These are phyloP conservation scores for Tricholoma bakamatsutake DNA, from an alignment of 768 basidiomycete genomes.

Conservation along the genomic window DNA sequence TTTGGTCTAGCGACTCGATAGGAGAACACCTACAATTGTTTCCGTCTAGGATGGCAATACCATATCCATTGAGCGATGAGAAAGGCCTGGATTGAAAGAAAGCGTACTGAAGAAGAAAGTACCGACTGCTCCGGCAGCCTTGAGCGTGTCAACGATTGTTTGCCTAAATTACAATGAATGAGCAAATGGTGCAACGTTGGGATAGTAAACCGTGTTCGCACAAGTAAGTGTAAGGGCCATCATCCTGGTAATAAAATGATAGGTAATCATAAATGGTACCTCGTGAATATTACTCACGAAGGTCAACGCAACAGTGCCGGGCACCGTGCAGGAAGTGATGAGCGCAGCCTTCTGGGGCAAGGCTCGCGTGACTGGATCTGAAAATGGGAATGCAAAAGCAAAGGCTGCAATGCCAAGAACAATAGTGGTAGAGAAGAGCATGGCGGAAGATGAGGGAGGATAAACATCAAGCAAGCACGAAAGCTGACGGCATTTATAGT, in stretches of 20 bases:
- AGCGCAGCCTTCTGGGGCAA: conserved; percentile 8
- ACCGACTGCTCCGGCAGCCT: conserved; percentile 28
- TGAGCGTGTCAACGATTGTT: conserved; percentile 5
- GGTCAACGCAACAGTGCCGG: conserved; percentile 17
- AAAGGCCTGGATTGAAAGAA: background rate
- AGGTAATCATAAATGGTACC: background rate
- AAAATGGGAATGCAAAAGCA: conserved; percentile 5
- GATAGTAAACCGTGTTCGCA: background rate
- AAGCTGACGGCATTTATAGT: background rate
- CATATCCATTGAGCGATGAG: background rate
- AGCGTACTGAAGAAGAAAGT: conserved; percentile 31
- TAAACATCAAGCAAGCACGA: background rate
- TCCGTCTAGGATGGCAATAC: conserved; percentile 20
- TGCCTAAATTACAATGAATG: conserved; percentile 3
- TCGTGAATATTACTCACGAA: conserved; percentile 8
- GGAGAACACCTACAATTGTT: conserved; percentile 24
- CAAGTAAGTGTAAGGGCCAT: conserved; percentile 14
- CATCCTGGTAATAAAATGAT: conserved; percentile 8
- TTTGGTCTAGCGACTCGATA: background rate
- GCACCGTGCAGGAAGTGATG: conserved; percentile 14
- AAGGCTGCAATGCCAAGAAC: conserved; percentile 8
- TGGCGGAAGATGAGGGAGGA: background rate
- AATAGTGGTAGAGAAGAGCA: conserved; percentile 9
- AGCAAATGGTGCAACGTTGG: background rate
- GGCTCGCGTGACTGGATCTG: conserved; percentile 8